Evolutionary conservation across 1,284 basidiomycete species (phyloP), one percentile per base, ranked within the genome.

Genomic region (Naganishia sp.): DNA sequence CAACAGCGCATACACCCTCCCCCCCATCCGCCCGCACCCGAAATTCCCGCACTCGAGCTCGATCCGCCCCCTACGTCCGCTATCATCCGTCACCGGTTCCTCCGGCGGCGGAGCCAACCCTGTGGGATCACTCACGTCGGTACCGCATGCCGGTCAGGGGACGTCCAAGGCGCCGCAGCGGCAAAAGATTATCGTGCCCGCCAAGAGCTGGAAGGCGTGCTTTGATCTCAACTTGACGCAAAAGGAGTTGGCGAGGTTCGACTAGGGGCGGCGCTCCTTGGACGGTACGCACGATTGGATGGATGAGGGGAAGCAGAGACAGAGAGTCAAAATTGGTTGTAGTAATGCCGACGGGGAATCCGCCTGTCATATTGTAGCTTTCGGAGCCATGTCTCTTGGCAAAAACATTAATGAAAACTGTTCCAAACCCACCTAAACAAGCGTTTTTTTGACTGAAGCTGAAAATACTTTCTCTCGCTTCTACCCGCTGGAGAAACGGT

Each of bases 211-310:
- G 60, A 63, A 63, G 43, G 55, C 49, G 42, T 50, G 60, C 35
- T 67, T 67, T 45, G 66, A 67, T 43, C 31, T 67, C 46, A 61
- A 61, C 17, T 54, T 67, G 53, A 67, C 66, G 18, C 66, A 67
- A 41, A 63, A 56, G 45, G 66, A 67, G 53, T 63, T 67, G 52
- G 66, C 66, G 6, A 57, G 66, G 45, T 60, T 58, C 25, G 55
- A 66, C 42, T 66, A 39, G 7, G 35, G 7, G 35, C 35, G 35
- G 35, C 35, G 13, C 47, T 41, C 10, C 3, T 17, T 9, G 21
- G 47, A 23, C 31, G 35, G 6, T 10, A 3, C 11, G 45, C 23
- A 15, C 13, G 5, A 9, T 28, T 6, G 15, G 13, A 23, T 5
- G 21, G 28, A 1, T 28, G 28, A 28, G 28, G 25, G 49, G 21